Evolutionary conservation across 139 green algal genomes (phyloP).

Genomic region (Tetraselmis striata): DNA sequence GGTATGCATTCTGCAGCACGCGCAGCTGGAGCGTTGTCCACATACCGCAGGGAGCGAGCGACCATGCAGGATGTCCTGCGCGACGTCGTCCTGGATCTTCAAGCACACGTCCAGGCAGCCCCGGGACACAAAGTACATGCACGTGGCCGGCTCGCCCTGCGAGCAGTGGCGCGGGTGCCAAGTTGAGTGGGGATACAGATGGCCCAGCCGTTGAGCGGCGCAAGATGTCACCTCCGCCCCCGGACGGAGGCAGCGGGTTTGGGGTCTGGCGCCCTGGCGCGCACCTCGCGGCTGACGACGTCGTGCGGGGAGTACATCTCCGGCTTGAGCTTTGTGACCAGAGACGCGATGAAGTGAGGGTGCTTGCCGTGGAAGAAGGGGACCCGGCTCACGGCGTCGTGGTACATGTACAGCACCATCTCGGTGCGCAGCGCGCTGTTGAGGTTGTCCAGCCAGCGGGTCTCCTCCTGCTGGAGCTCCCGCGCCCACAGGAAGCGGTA

Average conservation of each 20-base stretch:
- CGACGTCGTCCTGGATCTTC: neutral
- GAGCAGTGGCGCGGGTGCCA: no score
- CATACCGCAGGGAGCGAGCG: neutral
- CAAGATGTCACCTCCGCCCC: no score
- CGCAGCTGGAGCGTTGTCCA: no score
- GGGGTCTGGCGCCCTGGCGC: no score
- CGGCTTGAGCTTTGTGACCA: conserved; percentile 38
- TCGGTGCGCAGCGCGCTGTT: conserved; percentile 18
- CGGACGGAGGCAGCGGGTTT: no score
- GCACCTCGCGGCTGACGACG: neutral
- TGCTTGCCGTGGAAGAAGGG: conserved; percentile 42
- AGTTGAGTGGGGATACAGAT: no score
- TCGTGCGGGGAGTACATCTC: conserved; percentile 34
- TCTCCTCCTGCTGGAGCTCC: neutral
- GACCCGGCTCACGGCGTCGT: conserved; percentile 12
- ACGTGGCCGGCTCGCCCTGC: neutral
- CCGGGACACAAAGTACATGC: neutral
- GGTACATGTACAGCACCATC: conserved; percentile 24
- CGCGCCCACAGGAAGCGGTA: neutral
- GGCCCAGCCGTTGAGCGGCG: no score
- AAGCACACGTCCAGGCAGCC: neutral
- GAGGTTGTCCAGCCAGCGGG: neutral
- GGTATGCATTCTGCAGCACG: no score
- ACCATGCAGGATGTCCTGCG: neutral
- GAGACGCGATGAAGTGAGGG: conserved; percentile 38